Evolutionary conservation across 768 basidiomycete genomes (phyloP).

Genomic region (Phanerochaete carnosa): DNA sequence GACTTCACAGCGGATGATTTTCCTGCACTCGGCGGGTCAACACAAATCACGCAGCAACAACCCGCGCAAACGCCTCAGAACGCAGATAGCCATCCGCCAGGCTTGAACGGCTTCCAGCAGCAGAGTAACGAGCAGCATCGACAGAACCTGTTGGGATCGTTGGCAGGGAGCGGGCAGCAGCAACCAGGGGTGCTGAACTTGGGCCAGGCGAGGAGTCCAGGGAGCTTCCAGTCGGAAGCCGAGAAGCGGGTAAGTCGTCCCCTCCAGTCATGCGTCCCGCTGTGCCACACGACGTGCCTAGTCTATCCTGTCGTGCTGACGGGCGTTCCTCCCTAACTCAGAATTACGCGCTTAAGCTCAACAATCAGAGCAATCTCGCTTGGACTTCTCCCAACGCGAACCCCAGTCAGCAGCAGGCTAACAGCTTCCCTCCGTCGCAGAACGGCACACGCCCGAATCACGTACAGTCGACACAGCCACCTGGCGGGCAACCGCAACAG

Average conservation of each 20-base stretch:
- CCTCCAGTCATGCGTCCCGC: neutral
- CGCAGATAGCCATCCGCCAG: constrained; percentile 59
- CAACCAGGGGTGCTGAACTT: constrained; percentile 68
- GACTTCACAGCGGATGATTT: constrained; percentile 90
- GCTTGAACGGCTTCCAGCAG: constrained; percentile 64
- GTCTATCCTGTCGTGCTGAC: constrained; percentile 4
- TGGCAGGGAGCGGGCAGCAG: constrained; percentile 42
- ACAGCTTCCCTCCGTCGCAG: constrained; percentile 30
- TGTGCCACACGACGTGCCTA: neutral
- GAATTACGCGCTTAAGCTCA: constrained; percentile 51
- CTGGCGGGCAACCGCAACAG: constrained; percentile 23
- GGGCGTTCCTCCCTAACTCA: constrained; percentile 1
- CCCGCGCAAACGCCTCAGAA: constrained; percentile 30
- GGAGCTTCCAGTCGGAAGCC: constrained; percentile 51
- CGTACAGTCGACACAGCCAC: constrained; percentile 12
- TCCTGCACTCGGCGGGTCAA: constrained; percentile 76
- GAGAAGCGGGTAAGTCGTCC: constrained; percentile 66
- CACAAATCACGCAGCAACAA: constrained; percentile 41
- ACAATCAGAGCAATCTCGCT: constrained; percentile 26
- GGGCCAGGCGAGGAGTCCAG: constrained; percentile 32
- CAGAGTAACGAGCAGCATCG: constrained; percentile 44
- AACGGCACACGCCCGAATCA: constrained; percentile 43
- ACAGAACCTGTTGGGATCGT: constrained; percentile 51
- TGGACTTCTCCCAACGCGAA: constrained; percentile 61
- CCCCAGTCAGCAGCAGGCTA: constrained; percentile 28